Percentiles rank a stretch among this genome's conserved stretches.
Conservation (phyloP, 164 flowering plant species). For the Vitis labrusca region DNA sequence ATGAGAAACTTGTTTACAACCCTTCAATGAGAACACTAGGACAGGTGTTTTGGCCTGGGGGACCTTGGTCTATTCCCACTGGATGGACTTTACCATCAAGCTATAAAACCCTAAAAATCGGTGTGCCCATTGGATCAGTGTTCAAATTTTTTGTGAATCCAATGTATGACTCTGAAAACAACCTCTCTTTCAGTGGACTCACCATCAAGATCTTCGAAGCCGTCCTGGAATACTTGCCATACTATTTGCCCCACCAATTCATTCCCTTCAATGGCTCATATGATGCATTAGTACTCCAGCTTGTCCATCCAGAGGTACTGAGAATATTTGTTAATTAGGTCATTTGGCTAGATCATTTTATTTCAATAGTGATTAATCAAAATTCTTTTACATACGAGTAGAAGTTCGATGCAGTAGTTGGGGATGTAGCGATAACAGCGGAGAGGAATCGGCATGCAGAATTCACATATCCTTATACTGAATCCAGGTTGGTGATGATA, state of each 20-base stretch:
- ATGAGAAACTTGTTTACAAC: background rate
- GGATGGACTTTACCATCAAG: slow-evolving; percentile 24
- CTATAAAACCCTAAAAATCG: slow-evolving; percentile 16
- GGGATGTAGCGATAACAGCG: slow-evolving; percentile 35
- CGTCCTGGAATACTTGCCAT: slow-evolving; percentile 9
- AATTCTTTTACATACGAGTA: slow-evolving; percentile 1
- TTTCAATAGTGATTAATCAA: background rate
- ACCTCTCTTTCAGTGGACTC: slow-evolving; percentile 3
- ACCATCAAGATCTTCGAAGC: slow-evolving; percentile 26
- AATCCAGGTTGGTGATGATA: slow-evolving; percentile 35
- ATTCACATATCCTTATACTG: slow-evolving; percentile 42
- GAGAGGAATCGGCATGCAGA: slow-evolving; percentile 29
- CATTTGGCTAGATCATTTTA: background rate
- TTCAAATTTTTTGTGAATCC: slow-evolving; percentile 25
- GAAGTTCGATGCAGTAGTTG: slow-evolving; percentile 42
- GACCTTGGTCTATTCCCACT: slow-evolving; percentile 19
- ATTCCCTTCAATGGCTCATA: slow-evolving; percentile 16
- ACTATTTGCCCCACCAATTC: slow-evolving; percentile 13
- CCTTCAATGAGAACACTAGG: slow-evolving; percentile 18
- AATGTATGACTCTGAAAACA: background rate
- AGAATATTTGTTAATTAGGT: background rate
- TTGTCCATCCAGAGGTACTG: slow-evolving; percentile 19
- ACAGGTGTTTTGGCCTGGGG: slow-evolving; percentile 37
- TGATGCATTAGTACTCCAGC: slow-evolving; percentile 13
- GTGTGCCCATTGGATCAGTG: slow-evolving; percentile 15